Evolutionary conservation across 1,139 yeast genomes (phyloP).

Genomic region (Diutina mesorugosa): DNA sequence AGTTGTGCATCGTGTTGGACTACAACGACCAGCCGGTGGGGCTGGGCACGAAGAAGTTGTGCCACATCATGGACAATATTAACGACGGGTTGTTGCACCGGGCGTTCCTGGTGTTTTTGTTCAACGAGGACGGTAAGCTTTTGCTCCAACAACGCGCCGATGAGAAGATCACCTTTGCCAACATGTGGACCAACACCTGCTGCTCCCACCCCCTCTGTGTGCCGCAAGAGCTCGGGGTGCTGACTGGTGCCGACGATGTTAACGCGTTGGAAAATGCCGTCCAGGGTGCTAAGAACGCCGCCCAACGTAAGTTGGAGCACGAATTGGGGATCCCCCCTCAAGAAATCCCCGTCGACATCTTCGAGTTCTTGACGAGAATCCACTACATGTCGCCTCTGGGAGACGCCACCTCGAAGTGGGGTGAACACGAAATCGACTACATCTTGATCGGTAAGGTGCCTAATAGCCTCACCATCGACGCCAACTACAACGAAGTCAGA

Average conservation of each 20-base stretch:
- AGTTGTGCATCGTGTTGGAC: slow-evolving; percentile 87
- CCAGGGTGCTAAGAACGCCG: slow-evolving; percentile 75
- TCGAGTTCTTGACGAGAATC: slow-evolving; percentile 81
- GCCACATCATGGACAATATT: slow-evolving; percentile 85
- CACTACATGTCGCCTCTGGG: slow-evolving; percentile 84
- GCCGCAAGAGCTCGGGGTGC: slow-evolving; percentile 59
- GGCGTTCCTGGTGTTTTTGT: slow-evolving; percentile 88
- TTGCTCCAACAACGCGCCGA: slow-evolving; percentile 89
- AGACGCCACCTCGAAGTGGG: slow-evolving; percentile 68
- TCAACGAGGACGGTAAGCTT: slow-evolving; percentile 64
- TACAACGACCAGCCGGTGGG: slow-evolving; percentile 81
- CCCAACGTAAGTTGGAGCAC: slow-evolving; percentile 82
- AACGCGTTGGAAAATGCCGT: slow-evolving; percentile 38
- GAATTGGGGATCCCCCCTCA: slow-evolving; percentile 72
- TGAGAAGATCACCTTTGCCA: slow-evolving; percentile 92
- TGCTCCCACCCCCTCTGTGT: slow-evolving; percentile 95
- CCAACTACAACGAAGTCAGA: slow-evolving; percentile 74
- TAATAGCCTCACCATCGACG: slow-evolving; percentile 35
- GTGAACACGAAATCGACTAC: slow-evolving; percentile 96
- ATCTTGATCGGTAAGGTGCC: slow-evolving; percentile 65
- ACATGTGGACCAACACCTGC: slow-evolving; percentile 97
- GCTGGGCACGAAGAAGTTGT: slow-evolving; percentile 85
- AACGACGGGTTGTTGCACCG: slow-evolving; percentile 79
- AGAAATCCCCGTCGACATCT: slow-evolving; percentile 54
- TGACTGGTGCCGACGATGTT: slow-evolving; percentile 20